phyloP scores from a whole-genome alignment of 306 rosid species.

The Calophaca sinica region DNA sequence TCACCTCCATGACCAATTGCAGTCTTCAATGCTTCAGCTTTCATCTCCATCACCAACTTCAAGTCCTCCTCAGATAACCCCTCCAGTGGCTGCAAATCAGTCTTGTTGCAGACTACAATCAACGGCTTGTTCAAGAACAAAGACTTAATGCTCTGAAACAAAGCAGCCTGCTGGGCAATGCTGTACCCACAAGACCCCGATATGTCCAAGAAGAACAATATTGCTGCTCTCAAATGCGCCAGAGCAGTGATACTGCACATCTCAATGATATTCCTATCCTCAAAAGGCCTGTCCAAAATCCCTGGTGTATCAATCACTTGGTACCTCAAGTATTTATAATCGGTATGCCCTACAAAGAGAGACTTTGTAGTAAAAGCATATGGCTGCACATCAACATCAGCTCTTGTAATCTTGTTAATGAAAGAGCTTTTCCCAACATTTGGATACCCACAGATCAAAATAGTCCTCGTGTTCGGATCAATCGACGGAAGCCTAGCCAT shows the following conservation, averaged over 20 bases:
- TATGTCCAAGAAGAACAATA: conserved; percentile 84
- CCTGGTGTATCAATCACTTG: conserved; percentile 95
- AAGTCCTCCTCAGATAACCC: conserved; percentile 79
- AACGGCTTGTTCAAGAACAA: conserved; percentile 65
- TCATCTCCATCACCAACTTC: conserved; percentile 81
- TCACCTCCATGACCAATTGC: conserved; percentile 82
- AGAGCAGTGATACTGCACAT: conserved; percentile 96
- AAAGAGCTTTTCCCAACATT: conserved; percentile 95
- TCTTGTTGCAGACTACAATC: conserved; percentile 70
- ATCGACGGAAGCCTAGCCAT: conserved; percentile 94
- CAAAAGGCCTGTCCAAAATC: conserved; percentile 91
- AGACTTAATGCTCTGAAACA: conserved; percentile 77
- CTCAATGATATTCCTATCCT: conserved; percentile 89
- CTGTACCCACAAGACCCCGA: conserved; percentile 92
- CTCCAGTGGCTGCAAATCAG: conserved; percentile 85
- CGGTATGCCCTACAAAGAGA: conserved; percentile 88
- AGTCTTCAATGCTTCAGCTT: conserved; percentile 85
- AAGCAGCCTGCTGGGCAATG: conserved; percentile 87
- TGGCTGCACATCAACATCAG: conserved; percentile 93
- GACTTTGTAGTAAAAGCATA: conserved; percentile 95
- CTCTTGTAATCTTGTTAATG: conserved; percentile 89
- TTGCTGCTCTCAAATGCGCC: conserved; percentile 90
- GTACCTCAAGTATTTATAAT: conserved; percentile 83
- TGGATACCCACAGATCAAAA: conserved; percentile 90
- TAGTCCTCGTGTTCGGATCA: conserved; percentile 79